Conservation (phyloP, 177 flowering plant genomes). For the Tripterygium wilfordii region DNA sequence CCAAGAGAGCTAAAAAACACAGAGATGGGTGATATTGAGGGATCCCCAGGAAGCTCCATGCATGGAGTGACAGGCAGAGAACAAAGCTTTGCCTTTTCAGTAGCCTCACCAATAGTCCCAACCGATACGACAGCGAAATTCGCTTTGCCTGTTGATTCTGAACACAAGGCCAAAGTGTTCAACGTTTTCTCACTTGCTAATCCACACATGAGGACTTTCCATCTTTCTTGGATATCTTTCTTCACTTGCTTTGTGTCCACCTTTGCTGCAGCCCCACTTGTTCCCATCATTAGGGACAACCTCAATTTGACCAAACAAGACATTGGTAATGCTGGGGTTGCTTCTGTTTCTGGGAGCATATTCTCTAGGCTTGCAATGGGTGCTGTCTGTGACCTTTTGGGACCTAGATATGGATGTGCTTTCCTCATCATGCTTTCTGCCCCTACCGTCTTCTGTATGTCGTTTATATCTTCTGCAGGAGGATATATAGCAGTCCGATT, state of each 20-base stretch:
- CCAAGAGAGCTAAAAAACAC: not conserved
- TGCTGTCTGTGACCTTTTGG: conserved; percentile 54
- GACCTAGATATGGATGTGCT: conserved; percentile 59
- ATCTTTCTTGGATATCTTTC: conserved; percentile 73
- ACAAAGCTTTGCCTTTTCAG: conserved; percentile 29
- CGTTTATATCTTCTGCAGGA: conserved; percentile 30
- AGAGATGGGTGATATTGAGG: conserved; percentile 28
- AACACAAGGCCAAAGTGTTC: conserved; percentile 61
- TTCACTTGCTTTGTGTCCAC: conserved; percentile 63
- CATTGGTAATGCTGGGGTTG: conserved; percentile 60
- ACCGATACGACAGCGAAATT: conserved; percentile 28
- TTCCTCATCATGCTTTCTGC: conserved; percentile 52
- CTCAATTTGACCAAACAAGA: conserved; percentile 47
- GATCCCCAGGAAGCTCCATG: conserved; percentile 63
- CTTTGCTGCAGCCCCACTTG: conserved; percentile 68
- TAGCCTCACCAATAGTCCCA: conserved; percentile 20
- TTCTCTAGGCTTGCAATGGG: conserved; percentile 66
- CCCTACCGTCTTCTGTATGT: conserved; percentile 54
- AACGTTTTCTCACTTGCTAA: conserved; percentile 47
- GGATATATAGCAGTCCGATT: conserved; percentile 54
- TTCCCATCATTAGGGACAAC: conserved; percentile 67
- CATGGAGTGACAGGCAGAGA: conserved; percentile 33
- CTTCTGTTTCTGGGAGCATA: conserved; percentile 70
- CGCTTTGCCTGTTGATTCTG: conserved; percentile 58
- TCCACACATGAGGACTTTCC: conserved; percentile 78